Base-by-base conservation (phyloP, 495 filamentous ascomycete genomes). In the Penicillium longicatenatum region DNA sequence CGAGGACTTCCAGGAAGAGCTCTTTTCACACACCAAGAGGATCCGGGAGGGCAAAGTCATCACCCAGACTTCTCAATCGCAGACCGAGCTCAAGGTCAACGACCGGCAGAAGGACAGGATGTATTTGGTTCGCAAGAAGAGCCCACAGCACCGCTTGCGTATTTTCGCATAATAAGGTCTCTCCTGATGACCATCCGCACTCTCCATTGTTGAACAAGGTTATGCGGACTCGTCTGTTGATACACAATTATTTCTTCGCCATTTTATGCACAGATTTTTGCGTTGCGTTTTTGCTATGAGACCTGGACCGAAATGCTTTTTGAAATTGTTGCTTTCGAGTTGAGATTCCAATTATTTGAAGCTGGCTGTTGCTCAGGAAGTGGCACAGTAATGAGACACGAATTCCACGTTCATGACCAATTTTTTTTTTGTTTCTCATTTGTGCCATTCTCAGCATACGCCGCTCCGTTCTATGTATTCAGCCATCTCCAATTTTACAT, bases 21-120 rank as follows among this genome's bases (percentile, higher is more conserved):
- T 93, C 48, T 93, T 89, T 75, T 75, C 81, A 12, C 88, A 93
- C 75, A 89, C 89, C 10, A 75, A 79, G 54, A 76, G 82, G 49
- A 59, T 90, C 58, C 83, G 88, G 31, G 79, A 87, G 59, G 66
- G 69, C 64, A 79, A 79, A 56, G 60, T 74, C 46, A 62, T 79
- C 53, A 67, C 74, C 33, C 68, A 76, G 61, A 75, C 70, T 22
- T 76, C 79, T 50, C 74, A 65, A 61, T 74, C 75, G 41, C 64
- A 78, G 55, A 81, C 76, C 43, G 76, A 79, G 53, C 67, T 83
- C 35, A 75, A 70, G 50, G 74, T 82, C 55, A 81, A 79, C 58
- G 80, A 82, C 57, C 75, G 72, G 55, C 76, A 76, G 54, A 76
- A 75, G 54, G 81, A 85, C 63, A 80, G 77, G 53, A 72, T 84